These are phyloP conservation scores for Penicillium crystallinum DNA, from an alignment of 495 filamentous ascomycete genomes.

Conservation along the genomic window DNA sequence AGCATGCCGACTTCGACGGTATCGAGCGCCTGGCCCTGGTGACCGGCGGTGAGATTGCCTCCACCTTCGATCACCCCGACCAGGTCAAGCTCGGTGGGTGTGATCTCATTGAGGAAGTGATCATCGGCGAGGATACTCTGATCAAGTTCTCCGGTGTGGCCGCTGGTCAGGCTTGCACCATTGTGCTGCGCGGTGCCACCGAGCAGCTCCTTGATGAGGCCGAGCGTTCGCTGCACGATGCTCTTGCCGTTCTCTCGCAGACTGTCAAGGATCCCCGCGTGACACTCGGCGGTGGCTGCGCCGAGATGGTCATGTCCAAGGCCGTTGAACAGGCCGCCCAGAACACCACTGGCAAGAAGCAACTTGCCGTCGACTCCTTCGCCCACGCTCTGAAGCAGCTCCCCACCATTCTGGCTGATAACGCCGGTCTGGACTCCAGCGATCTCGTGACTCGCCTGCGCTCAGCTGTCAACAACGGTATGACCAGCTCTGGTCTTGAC, in stretches of 20 bases:
- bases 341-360: slow-evolving; percentile 94
- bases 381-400: slow-evolving; percentile 84
- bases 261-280: slow-evolving; percentile 92
- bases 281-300: slow-evolving; percentile 91
- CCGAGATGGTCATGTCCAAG: slow-evolving; percentile 98
- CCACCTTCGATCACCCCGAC: slow-evolving; percentile 96
- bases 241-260: slow-evolving; percentile 92
- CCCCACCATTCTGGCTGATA: slow-evolving; percentile 95
- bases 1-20: slow-evolving; percentile 98
- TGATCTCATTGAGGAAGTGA: slow-evolving; percentile 94
- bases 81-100: slow-evolving; percentile 93
- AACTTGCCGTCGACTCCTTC: slow-evolving; percentile 86
- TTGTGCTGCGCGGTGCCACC: slow-evolving; percentile 92
- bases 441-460: slow-evolving; percentile 88
- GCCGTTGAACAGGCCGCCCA: slow-evolving; percentile 92
- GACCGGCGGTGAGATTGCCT: slow-evolving; percentile 94
- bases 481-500: slow-evolving; percentile 87
- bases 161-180: slow-evolving; percentile 91
- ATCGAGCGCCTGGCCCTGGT: slow-evolving; percentile 93
- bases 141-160: slow-evolving; percentile 97
- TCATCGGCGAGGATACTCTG: slow-evolving; percentile 94
- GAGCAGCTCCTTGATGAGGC: slow-evolving; percentile 96
- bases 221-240: slow-evolving; percentile 93
- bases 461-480: slow-evolving; percentile 88
- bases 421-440: slow-evolving; percentile 90